Base-by-base conservation (phyloP, 805 yeast species). In the Candida multigemmis region DNA sequence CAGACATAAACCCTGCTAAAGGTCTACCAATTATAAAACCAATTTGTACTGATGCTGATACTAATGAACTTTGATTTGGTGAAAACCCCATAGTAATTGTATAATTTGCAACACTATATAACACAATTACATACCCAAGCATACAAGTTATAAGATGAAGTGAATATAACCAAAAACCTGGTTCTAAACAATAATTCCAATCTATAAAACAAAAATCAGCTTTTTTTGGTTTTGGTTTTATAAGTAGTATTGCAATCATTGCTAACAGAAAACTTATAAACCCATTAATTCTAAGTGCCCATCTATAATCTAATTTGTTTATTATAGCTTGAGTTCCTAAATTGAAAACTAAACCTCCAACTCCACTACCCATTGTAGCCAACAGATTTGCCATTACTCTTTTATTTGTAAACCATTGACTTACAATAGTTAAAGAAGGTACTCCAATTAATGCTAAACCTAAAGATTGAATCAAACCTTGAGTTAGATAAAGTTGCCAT, bases 401-500 rank as follows among this genome's bases (percentile, higher is more conserved):
- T 32, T 54, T 74, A 33, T 68, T 74, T 17, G 66, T 45, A 42
- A 77, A 78, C 81, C 83, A 77, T 28, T 70, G 77, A 0, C 82
- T 81, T 14, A 77, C 43, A 8, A 76, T 48, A 4, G 70, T 59
- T 12, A 74, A 53, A 7, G 72, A 71, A 2, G 85, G 76, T 6
- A 72, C 57, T 31, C 68, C 64, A 19, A 71, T 53, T 10, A 72
- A 44, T 0, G 80, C 70, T 39, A 71, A 46, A 3, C 74, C 74
- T 8, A 69, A 36, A n/a, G 82, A 78, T 26, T 63, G 63, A 14
- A 77, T 32, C 2, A 75, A 53, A 15, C 85, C 85, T 48, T 78
- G 84, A 5, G 80, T 68, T 17, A 73, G 42, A 38, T 61, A 74
- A 9, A 78, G 41, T 34, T 78, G 73, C 83, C 84, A 77, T 10